Evolutionary conservation across 2,329 filamentous ascomycete species (phyloP).

Genomic region (Chrysoporthe austroafricana): DNA sequence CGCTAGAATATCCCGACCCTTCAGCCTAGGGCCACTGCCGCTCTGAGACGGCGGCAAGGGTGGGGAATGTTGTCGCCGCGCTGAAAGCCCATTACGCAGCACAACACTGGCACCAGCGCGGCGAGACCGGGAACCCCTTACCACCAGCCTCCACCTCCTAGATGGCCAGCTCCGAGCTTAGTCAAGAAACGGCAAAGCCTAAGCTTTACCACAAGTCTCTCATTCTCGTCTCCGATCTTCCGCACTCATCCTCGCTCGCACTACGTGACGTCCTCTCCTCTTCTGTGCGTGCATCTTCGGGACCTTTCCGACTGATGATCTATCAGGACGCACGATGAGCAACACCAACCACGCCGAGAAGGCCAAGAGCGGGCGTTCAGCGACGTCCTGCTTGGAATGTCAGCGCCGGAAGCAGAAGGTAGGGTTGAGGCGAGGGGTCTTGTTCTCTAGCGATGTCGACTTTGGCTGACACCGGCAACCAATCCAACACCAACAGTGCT

Average conservation of each 20-base stretch:
- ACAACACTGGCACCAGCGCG: slow-evolving; percentile 7
- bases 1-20: background rate
- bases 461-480: slow-evolving; percentile 12
- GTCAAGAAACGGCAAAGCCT: background rate
- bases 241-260: background rate
- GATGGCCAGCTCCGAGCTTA: background rate
- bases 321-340: slow-evolving; percentile 9
- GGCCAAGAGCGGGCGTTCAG: slow-evolving; percentile 25
- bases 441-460: background rate
- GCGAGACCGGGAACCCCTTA: slow-evolving; percentile 17
- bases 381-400: slow-evolving; percentile 49
- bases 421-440: slow-evolving; percentile 22
- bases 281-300: background rate
- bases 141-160: background rate
- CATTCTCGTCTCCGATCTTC: background rate
- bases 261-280: background rate
- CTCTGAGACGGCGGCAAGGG: slow-evolving; percentile 3
- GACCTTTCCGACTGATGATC: background rate
- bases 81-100: too few relatives aligned
- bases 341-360: slow-evolving; percentile 23
- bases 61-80: slow-evolving; percentile 10
- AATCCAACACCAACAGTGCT: slow-evolving; percentile 42
- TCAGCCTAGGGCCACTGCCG: background rate
- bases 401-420: slow-evolving; percentile 56
- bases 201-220: background rate